Evolutionary conservation across 2,329 filamentous ascomycete genomes (phyloP), one percentile per base, ranked within the genome.

Genomic region (Aphanoascus verrucosus): DNA sequence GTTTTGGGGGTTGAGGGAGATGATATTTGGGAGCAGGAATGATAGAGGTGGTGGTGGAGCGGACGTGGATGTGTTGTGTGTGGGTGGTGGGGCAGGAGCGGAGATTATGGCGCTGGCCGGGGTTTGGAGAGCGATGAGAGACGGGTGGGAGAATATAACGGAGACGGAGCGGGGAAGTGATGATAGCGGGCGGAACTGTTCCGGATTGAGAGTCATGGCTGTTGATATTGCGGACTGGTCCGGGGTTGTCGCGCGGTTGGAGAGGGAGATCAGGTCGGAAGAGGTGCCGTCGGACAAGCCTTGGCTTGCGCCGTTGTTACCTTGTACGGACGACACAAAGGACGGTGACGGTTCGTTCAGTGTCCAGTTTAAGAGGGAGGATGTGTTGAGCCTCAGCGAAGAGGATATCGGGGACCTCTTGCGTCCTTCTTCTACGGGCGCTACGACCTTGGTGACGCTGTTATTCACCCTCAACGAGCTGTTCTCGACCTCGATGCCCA

Each of bases 391-490:
- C 1, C 61, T 72, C 8, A 60, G 70, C 0, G 63, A 70, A 2
- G 57, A 64, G 1, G 63, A 68, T 2, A 58, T 80, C 0, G 60
- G 71, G 35, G 72, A 57, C 34, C 40, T 72, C 11, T 42, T 72
- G 5, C 54, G 59, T 41, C 57, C 55, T 1, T 14, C 23, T 17
- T 9, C 15, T 34, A 38, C 46, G 20, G 32, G 15, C 11, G n/a
- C n/a, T 17, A 44, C 17, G n/a, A 31, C 56, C 2, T 70, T 96
- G 0, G 74, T 94, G 12, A 95, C 90, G 0, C 72, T 97, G 11
- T 81, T 97, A 70, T 98, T 97, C 74, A 96, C 91, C 0, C 78
- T 97, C 45, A 97, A 97, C 67, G 93, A 98, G 70, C 81, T 98
- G 0, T 97, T 96, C 73, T 85, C 86, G 0, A 75, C 80, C 0